These are phyloP conservation scores for Colletotrichum liriopes DNA, from an alignment of 2,329 filamentous ascomycete species.

Conservation along the genomic window DNA sequence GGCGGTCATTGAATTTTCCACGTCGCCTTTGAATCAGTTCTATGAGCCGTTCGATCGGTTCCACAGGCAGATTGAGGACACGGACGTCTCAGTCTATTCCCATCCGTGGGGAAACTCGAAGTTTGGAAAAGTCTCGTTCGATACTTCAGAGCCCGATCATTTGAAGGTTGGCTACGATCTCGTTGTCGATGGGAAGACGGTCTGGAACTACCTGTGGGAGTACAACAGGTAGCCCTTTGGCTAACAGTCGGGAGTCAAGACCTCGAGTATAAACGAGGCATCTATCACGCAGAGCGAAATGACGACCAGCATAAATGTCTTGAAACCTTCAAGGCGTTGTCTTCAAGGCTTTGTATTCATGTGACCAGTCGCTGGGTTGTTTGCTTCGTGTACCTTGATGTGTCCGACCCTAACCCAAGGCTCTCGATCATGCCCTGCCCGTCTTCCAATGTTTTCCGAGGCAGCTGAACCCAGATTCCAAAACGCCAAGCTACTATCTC, in stretches of 20 bases:
- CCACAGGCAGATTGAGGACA: constrained; percentile 70
- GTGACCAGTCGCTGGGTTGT: neutral
- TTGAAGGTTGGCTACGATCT: constrained; percentile 29
- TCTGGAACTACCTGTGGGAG: constrained; percentile 32
- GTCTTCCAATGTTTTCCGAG: neutral
- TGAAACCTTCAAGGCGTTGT: too few species aligned
- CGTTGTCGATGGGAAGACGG: constrained; percentile 21
- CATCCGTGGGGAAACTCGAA: constrained; percentile 38
- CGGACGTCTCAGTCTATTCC: constrained; percentile 32
- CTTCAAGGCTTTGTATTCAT: too few species aligned
- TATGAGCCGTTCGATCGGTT: constrained; percentile 74
- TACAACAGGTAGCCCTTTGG: neutral
- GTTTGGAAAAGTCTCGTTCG: constrained; percentile 23
- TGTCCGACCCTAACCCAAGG: neutral
- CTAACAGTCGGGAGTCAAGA: neutral
- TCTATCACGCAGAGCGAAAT: neutral
- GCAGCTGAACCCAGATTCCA: neutral
- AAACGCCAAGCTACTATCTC: constrained; percentile 21
- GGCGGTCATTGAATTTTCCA: constrained; percentile 76
- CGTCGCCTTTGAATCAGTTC: constrained; percentile 78
- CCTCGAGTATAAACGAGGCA: neutral
- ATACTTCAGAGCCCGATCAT: constrained; percentile 15
- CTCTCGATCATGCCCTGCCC: neutral
- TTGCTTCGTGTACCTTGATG: neutral
- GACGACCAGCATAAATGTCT: neutral